These are phyloP conservation scores for Penicillium brevicompactum DNA, from an alignment of 2,329 filamentous ascomycete species.

Conservation along the genomic window DNA sequence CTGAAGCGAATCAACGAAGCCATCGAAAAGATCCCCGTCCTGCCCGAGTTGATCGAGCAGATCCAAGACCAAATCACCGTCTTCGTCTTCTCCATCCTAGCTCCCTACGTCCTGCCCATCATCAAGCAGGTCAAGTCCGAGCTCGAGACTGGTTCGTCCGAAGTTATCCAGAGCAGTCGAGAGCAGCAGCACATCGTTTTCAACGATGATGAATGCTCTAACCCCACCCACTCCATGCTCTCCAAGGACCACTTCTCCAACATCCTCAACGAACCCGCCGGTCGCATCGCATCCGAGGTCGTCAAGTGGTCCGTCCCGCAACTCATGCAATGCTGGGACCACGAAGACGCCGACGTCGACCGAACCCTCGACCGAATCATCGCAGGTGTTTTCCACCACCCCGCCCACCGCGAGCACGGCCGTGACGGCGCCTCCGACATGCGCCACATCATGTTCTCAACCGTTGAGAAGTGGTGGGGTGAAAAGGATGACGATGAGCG, in stretches of 20 bases:
- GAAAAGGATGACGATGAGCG: constrained; percentile 64
- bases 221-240: constrained; percentile 94
- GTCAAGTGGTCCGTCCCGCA: constrained; percentile 87
- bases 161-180: constrained; percentile 83
- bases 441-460: constrained; percentile 74
- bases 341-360: constrained; percentile 70
- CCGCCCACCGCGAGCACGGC: constrained; percentile 71
- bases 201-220: constrained; percentile 70
- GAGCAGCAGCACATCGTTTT: constrained; percentile 87
- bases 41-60: constrained; percentile 83
- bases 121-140: constrained; percentile 85
- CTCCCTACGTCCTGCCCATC: constrained; percentile 83
- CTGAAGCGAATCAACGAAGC: constrained; percentile 77
- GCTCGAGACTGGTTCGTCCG: constrained; percentile 79
- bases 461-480: constrained; percentile 81
- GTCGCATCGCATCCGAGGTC: constrained; percentile 75
- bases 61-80: constrained; percentile 83
- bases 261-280: constrained; percentile 84
- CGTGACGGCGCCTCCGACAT: constrained; percentile 72
- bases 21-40: constrained; percentile 80
- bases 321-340: constrained; percentile 83
- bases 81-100: constrained; percentile 89
- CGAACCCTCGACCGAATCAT: constrained; percentile 76
- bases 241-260: constrained; percentile 96
- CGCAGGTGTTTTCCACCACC: constrained; percentile 82